Conservation (phyloP, 495 filamentous ascomycete genomes). For the Penicillium waksmanii region DNA sequence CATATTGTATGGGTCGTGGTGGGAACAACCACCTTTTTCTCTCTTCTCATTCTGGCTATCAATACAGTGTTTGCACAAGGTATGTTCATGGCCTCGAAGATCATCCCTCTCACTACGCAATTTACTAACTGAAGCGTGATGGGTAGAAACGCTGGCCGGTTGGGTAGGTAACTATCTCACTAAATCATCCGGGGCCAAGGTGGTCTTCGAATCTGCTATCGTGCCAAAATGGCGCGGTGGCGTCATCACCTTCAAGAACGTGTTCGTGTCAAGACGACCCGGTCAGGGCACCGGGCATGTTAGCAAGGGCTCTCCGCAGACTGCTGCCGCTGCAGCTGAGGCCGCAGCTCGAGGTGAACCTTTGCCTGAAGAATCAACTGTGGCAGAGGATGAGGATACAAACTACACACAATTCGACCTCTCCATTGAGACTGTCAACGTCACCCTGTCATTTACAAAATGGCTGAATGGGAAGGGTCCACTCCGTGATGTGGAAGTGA, state of each 20-base stretch:
- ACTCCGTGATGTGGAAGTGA: slow-evolving; percentile 88
- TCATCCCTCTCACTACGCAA: no score
- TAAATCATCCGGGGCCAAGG: slow-evolving; percentile 89
- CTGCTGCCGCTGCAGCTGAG: slow-evolving; percentile 83
- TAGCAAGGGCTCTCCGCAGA: slow-evolving; percentile 87
- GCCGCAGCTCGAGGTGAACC: slow-evolving; percentile 61
- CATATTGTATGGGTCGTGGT: slow-evolving; percentile 94
- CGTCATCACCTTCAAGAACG: slow-evolving; percentile 94
- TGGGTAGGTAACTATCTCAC: slow-evolving; percentile 97
- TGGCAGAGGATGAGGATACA: slow-evolving; percentile 74
- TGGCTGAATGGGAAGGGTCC: slow-evolving; percentile 98
- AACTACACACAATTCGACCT: slow-evolving; percentile 98
- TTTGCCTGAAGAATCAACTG: slow-evolving; percentile 23
- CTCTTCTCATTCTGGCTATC: slow-evolving; percentile 80
- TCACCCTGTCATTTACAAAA: slow-evolving; percentile 94
- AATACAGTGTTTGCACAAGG: slow-evolving; percentile 97
- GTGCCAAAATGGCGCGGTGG: slow-evolving; percentile 93
- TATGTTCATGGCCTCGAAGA: slow-evolving; percentile 39
- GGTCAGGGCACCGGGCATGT: slow-evolving; percentile 78
- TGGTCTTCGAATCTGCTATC: slow-evolving; percentile 97
- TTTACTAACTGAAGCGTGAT: no score
- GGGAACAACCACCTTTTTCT: slow-evolving; percentile 97
- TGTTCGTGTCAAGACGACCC: slow-evolving; percentile 90
- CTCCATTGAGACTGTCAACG: slow-evolving; percentile 92
- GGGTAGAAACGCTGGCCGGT: slow-evolving; percentile 81